A percentile compares a stretch with the other conserved stretches of the same genome.
These are phyloP conservation scores for Metarhizium sp. DNA, from an alignment of 2,329 filamentous ascomycete species.

Conservation along the genomic window DNA sequence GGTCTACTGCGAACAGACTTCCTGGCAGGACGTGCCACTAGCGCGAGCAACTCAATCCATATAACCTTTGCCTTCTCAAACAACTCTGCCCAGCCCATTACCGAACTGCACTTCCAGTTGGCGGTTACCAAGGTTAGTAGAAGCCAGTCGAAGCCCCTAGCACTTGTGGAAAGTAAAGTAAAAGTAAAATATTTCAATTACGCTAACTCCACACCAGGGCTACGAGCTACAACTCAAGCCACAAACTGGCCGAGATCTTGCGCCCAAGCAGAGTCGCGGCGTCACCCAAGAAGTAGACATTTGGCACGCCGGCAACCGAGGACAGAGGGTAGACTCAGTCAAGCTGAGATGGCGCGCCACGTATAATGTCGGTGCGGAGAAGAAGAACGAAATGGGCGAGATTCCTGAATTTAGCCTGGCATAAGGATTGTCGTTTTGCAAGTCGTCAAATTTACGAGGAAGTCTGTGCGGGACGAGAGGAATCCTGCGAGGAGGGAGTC, in stretches of 20 bases:
- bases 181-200: background rate
- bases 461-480: background rate
- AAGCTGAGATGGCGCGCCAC: constrained; percentile 85
- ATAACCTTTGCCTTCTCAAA: constrained; percentile 81
- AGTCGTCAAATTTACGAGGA: background rate
- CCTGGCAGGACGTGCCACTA: constrained; percentile 50
- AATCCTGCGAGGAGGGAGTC: background rate
- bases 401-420: constrained; percentile 70
- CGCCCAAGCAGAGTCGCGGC: constrained; percentile 62
- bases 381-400: constrained; percentile 74
- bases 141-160: no score
- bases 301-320: constrained; percentile 59
- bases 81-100: constrained; percentile 58
- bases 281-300: constrained; percentile 76
- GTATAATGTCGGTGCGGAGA: constrained; percentile 60
- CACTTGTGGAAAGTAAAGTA: background rate
- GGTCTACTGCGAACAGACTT: constrained; percentile 66
- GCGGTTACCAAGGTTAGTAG: constrained; percentile 76
- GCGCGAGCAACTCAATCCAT: constrained; percentile 48
- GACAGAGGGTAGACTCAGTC: constrained; percentile 62
- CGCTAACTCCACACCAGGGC: constrained; percentile 39
- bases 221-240: constrained; percentile 75
- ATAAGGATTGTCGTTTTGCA: constrained; percentile 23
- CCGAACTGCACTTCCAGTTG: constrained; percentile 79
- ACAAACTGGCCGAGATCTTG: constrained; percentile 70